phyloP scores from a whole-genome alignment of 2,329 filamentous ascomycete genomes.

The Epichloe sibirici region DNA sequence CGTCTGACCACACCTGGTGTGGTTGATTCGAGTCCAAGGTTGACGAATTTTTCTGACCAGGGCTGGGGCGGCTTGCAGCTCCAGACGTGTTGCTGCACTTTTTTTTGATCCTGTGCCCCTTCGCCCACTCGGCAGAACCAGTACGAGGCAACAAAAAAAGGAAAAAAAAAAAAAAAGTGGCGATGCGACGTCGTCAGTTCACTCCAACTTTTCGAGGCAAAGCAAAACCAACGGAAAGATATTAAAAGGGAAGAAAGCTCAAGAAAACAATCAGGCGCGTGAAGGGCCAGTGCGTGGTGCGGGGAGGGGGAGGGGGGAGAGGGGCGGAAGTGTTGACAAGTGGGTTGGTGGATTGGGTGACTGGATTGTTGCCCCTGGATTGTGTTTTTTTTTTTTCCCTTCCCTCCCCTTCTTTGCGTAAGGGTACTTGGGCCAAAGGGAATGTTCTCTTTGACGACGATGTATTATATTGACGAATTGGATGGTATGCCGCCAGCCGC shows the following conservation, averaged over 20 bases:
- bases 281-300: conserved; percentile 8
- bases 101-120: background rate
- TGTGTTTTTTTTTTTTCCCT: background rate
- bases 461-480: background rate
- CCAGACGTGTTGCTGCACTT: conserved; percentile 1
- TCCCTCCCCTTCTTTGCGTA: background rate
- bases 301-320: conserved; percentile 4
- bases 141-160: background rate
- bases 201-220: background rate
- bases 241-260: conserved; percentile 1
- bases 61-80: conserved; percentile 2
- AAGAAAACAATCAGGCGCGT: conserved; percentile 5
- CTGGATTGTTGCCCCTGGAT: background rate
- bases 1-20: conserved; percentile 6
- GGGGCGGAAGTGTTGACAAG: conserved; percentile 4
- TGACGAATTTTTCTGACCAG: background rate
- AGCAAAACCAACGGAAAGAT: background rate
- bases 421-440: background rate
- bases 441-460: background rate
- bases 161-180: background rate
- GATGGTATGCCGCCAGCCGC: background rate
- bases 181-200: background rate
- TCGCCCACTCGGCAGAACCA: background rate
- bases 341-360: conserved; percentile 2
- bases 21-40: background rate